A percentile compares a stretch with the other conserved stretches of the same genome.
Conservation (phyloP, 106 monocot genomes). For the Apostasia shenzhenica region DNA sequence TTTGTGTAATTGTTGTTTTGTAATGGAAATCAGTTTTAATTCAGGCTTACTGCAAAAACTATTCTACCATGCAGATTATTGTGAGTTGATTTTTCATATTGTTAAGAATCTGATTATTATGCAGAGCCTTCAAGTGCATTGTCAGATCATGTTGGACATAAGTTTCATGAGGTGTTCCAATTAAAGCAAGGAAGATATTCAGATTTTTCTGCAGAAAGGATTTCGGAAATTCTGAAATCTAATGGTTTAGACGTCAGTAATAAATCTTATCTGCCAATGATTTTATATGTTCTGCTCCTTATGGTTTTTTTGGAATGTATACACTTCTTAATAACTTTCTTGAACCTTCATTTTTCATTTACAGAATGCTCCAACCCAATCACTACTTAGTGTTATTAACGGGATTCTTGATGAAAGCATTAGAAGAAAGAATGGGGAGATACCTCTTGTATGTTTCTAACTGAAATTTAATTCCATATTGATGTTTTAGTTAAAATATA, state of each 20-base stretch:
- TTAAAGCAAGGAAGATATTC: constrained; percentile 58
- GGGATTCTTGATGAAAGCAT: constrained; percentile 83
- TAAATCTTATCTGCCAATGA: constrained; percentile 5
- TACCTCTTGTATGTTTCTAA: constrained; percentile 78
- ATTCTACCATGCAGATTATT: no score
- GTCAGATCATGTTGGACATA: constrained; percentile 45
- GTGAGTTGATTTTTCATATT: not conserved
- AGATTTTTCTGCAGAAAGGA: constrained; percentile 63
- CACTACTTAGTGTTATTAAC: constrained; percentile 66
- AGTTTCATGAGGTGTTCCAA: constrained; percentile 71
- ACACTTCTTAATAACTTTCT: not conserved
- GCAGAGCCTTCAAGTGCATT: constrained; percentile 31
- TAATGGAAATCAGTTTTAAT: no score
- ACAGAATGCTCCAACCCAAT: constrained; percentile 85
- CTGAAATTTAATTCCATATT: not conserved
- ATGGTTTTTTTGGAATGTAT: not conserved
- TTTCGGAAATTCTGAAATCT: constrained; percentile 82
- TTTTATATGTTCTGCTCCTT: not conserved
- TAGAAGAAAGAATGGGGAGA: constrained; percentile 86
- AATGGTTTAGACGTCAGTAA: constrained; percentile 77
- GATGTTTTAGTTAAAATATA: not conserved
- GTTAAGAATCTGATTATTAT: constrained; percentile 2
- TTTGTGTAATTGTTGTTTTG: no score
- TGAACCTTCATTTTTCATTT: not conserved
- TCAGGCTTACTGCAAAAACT: no score